Evolutionary conservation across 495 filamentous ascomycete genomes (phyloP), one percentile per base, ranked within the genome.

Genomic region (Coniosporium apollinis): DNA sequence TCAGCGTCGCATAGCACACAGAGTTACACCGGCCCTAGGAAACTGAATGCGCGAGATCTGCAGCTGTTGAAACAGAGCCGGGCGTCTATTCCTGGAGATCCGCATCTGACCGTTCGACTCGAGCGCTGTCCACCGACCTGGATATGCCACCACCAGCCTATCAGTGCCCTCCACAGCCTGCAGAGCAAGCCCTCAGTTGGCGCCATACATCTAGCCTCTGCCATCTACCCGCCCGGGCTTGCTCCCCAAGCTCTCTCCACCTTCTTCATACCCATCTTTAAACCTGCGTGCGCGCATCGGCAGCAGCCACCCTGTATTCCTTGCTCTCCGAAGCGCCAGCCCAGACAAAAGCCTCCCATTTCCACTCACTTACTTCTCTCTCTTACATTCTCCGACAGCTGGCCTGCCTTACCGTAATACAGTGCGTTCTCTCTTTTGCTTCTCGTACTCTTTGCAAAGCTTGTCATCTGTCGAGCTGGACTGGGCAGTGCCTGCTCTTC

Each of bases 51-150:
- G 16, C 8, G 32, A 16, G 8, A 22, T 10, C 16, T 10, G 16
- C 32, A 19, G 19, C 11, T 34, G 32, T 9, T 22, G 19, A 10
- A 22, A 34, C 17, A 26, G 11, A 31, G 36, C 49, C 50, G 46
- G 53, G 53, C 53, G 53, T 47, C 48, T 56, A 56, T 56, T 56
- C 46, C 41, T 40, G 47, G 44, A 44, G 5, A 35, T 38, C 15
- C 24, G 17, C 4, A 20, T 19, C 18, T 10, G n/a, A n/a, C n/a
- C n/a, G n/a, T 15, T n/a, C 42, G 25, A 30, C 35, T 3, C 19
- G 6, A 38, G 5, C 16, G 19, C 21, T 18, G 28, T 17, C 19
- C 33, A 38, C 34, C n/a, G n/a, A n/a, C n/a, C n/a, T n/a, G n/a
- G n/a, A n/a, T n/a, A n/a, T n/a, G n/a, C n/a, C n/a, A 24, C 22